Conservation (phyloP, 768 basidiomycete species). For the Mycena galopus region DNA sequence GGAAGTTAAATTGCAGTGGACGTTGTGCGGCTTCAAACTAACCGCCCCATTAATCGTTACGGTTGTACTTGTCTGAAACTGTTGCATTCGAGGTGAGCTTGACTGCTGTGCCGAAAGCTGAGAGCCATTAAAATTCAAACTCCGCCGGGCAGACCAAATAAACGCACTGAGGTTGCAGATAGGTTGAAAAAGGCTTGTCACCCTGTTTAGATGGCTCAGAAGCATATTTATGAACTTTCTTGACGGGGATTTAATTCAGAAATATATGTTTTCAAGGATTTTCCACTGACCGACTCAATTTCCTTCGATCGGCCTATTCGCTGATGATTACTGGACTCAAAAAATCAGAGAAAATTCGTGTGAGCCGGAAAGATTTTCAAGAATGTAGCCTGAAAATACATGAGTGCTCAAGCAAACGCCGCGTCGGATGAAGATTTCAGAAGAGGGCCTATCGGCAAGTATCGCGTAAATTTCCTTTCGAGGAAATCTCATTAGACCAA, state of each 20-base stretch:
- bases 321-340: neutral
- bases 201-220: neutral
- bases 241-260: neutral
- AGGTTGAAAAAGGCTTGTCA: neutral
- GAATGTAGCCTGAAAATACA: neutral
- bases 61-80: neutral
- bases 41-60: neutral
- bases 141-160: neutral
- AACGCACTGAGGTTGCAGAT: neutral
- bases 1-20: neutral
- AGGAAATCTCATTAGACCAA: too few species aligned
- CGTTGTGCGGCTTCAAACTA: neutral
- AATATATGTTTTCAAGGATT: neutral
- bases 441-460: neutral
- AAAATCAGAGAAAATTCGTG: neutral
- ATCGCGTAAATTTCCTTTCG: conserved; percentile 4
- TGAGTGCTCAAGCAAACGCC: neutral
- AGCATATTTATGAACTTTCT: neutral
- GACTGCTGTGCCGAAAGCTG: neutral
- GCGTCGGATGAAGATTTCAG: neutral
- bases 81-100: neutral
- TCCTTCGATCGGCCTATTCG: neutral
- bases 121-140: neutral
- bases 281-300: neutral
- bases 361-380: conserved; percentile 1